Percentiles rank a stretch among this genome's conserved stretches.
Evolutionary conservation across 345 rosid species (phyloP).

Genomic region (Gossypium sturtianum): DNA sequence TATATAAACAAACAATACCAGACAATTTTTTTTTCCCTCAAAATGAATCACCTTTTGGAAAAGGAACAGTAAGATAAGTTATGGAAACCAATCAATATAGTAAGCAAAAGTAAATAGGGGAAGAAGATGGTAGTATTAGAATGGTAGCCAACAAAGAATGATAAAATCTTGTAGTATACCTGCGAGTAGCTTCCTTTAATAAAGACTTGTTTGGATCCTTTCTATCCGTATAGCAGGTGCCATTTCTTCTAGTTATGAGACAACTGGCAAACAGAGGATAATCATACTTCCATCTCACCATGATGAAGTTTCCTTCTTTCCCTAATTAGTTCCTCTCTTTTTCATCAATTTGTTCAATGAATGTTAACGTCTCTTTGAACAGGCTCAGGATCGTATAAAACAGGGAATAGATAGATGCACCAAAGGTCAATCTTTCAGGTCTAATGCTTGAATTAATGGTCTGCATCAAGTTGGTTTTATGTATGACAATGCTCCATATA

Average conservation of each 20-base stretch:
- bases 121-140: neutral
- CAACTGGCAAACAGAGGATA: neutral
- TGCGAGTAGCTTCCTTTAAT: slow-evolving; percentile 1
- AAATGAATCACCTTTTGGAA: too few species aligned
- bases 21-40: neutral
- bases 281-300: neutral
- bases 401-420: too few species aligned
- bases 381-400: too few species aligned
- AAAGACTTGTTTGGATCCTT: slow-evolving; percentile 2
- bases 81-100: too few species aligned
- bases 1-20: neutral
- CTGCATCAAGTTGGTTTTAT: neutral
- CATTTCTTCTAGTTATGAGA: neutral
- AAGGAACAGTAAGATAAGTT: too few species aligned
- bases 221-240: neutral
- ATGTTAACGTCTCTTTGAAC: too few species aligned
- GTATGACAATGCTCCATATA: neutral
- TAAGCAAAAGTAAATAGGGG: neutral
- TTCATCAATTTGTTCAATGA: too few species aligned
- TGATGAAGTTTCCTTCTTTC: slow-evolving; percentile 9
- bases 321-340: neutral
- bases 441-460: too few species aligned
- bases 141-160: neutral
- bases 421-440: neutral
- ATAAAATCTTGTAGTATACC: neutral